Conservation (phyloP, 306 rosid species). For the Fragaria iinumae region DNA sequence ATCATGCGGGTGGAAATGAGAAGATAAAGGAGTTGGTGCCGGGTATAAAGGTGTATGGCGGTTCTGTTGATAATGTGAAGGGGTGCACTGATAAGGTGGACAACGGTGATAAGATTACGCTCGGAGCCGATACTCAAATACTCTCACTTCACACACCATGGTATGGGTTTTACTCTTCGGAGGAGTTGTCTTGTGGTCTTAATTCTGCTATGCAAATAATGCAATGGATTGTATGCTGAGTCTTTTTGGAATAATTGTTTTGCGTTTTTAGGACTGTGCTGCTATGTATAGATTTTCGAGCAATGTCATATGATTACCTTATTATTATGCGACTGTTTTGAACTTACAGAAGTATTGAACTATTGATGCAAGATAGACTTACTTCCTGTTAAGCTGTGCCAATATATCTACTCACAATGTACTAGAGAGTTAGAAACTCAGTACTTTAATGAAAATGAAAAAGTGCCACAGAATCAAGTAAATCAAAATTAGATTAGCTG, state of each 20-base stretch:
- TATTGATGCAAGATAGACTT: background rate
- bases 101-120: constrained; percentile 75
- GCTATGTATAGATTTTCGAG: background rate
- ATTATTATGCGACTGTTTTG: too few relatives aligned
- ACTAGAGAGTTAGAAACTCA: background rate
- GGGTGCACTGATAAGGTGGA: constrained; percentile 84
- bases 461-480: background rate
- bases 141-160: constrained; percentile 88
- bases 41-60: constrained; percentile 83
- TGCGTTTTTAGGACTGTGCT: background rate
- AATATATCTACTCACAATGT: background rate
- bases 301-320: background rate
- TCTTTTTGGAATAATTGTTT: background rate
- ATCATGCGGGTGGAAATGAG: constrained; percentile 92
- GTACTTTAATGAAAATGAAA: background rate
- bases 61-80: constrained; percentile 76
- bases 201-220: background rate
- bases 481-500: background rate
- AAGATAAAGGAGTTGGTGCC: constrained; percentile 76
- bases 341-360: too few relatives aligned
- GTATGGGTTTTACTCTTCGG: constrained; percentile 35
- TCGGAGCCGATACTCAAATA: constrained; percentile 64
- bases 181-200: background rate
- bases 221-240: background rate
- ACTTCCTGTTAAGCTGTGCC: background rate